These are phyloP conservation scores for Cytospora leucostoma DNA, from an alignment of 2,329 filamentous ascomycete species.

Conservation along the genomic window DNA sequence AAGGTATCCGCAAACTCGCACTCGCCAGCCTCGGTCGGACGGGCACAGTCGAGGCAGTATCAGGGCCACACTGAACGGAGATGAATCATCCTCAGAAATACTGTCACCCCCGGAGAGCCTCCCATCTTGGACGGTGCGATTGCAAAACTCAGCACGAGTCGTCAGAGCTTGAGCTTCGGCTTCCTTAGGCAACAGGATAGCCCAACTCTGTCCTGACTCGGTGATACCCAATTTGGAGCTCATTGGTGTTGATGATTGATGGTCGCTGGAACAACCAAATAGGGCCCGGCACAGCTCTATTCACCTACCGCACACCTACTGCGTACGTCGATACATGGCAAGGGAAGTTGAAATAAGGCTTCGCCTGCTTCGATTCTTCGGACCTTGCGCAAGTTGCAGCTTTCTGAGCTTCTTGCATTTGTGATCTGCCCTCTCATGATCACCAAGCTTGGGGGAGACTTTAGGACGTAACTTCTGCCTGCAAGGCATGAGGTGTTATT, in stretches of 20 bases:
- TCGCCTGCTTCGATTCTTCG: constrained; percentile 6
- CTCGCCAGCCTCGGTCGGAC: not conserved
- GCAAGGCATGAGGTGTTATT: constrained; percentile 14
- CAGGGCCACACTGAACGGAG: constrained; percentile 19
- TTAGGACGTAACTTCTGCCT: constrained; percentile 19
- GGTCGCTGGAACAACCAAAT: not conserved
- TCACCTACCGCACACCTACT: not conserved
- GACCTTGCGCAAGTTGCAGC: constrained; percentile 17
- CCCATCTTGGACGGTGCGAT: not conserved
- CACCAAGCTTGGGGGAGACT: constrained; percentile 20
- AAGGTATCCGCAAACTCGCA: not conserved
- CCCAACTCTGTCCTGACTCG: not conserved
- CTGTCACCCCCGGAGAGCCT: constrained; percentile 13
- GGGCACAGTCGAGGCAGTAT: not conserved
- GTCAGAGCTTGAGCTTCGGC: not conserved
- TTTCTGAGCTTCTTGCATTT: constrained; percentile 21
- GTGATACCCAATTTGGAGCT: not conserved
- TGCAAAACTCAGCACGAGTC: not conserved
- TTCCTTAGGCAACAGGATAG: not conserved
- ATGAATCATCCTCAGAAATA: constrained; percentile 18
- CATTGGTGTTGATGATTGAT: not conserved
- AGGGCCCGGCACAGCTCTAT: not conserved
- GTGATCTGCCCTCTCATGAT: constrained; percentile 22
- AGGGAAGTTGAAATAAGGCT: constrained; percentile 3
- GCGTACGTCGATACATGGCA: not conserved